Conservation (phyloP, 441 rosid species). For the Mallotus repandus region DNA sequence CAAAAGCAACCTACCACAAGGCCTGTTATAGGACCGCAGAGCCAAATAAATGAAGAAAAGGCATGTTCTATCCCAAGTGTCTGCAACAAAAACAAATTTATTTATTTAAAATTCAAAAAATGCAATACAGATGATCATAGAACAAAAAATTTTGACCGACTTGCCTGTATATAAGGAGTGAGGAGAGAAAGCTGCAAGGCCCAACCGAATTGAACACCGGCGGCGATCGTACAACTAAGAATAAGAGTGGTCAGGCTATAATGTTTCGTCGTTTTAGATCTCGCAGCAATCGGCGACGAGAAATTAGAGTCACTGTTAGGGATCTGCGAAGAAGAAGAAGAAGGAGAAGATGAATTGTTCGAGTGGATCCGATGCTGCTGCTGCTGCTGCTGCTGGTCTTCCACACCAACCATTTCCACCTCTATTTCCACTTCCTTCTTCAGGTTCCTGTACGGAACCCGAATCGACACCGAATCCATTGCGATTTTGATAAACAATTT, state of each 20-base stretch:
- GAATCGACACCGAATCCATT: constrained; percentile 54
- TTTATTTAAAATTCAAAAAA: too few relatives aligned
- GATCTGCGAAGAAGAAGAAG: constrained; percentile 28
- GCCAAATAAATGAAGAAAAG: constrained; percentile 96
- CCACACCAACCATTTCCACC: constrained; percentile 57
- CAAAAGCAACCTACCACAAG: constrained; percentile 71
- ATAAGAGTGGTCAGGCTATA: constrained; percentile 56
- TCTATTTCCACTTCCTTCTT: constrained; percentile 57
- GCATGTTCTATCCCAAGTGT: constrained; percentile 93
- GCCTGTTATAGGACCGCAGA: constrained; percentile 95
- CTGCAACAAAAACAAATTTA: constrained; percentile 47
- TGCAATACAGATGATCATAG: too few relatives aligned
- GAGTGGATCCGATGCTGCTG: constrained; percentile 33
- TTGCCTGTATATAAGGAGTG: constrained; percentile 88
- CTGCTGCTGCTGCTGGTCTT: constrained; percentile 15
- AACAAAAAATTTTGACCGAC: not conserved
- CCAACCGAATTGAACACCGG: constrained; percentile 96
- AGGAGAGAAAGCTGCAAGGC: constrained; percentile 90
- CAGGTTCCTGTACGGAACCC: constrained; percentile 75
- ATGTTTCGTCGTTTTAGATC: constrained; percentile 31
- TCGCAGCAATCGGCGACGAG: constrained; percentile 18
- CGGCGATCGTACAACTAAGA: constrained; percentile 85
- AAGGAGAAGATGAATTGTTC: constrained; percentile 34
- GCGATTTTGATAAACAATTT: too few relatives aligned
- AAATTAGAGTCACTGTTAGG: constrained; percentile 28